A percentile compares a stretch with the other conserved stretches of the same genome.
Evolutionary conservation across 129 eudicot species (phyloP).

Genomic region (Saussurea involucrata): DNA sequence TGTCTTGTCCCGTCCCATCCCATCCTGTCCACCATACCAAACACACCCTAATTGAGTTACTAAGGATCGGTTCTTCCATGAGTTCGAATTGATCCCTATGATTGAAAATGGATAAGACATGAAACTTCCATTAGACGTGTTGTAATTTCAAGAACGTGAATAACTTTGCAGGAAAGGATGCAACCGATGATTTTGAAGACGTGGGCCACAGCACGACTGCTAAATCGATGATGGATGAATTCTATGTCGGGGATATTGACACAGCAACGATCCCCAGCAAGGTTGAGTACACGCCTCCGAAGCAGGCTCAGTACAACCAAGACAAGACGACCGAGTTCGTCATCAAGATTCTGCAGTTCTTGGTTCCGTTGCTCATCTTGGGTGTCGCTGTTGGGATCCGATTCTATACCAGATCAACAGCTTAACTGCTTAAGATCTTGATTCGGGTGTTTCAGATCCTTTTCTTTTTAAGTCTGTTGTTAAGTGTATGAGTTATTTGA

Average conservation of each 20-base stretch:
- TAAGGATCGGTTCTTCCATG: neutral
- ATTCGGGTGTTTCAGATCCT: neutral
- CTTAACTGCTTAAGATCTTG: constrained; percentile 29
- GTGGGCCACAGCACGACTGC: constrained; percentile 92
- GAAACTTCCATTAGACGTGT: neutral
- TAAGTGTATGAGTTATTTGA: constrained; percentile 9
- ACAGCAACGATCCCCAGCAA: constrained; percentile 60
- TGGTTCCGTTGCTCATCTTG: constrained; percentile 78
- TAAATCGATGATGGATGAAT: constrained; percentile 79
- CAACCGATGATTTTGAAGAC: constrained; percentile 97
- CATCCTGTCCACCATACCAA: no score
- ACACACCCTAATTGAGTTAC: neutral
- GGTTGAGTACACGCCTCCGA: constrained; percentile 70
- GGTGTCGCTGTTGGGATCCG: constrained; percentile 88
- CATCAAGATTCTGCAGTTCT: constrained; percentile 87
- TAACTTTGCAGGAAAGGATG: constrained; percentile 75
- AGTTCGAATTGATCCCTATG: neutral
- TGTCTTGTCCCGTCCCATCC: no score
- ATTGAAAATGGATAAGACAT: no score
- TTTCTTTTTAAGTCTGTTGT: constrained; percentile 13
- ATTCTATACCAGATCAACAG: constrained; percentile 61
- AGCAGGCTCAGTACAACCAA: constrained; percentile 84
- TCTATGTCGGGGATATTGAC: constrained; percentile 73
- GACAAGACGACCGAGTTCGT: constrained; percentile 87
- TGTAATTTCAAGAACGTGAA: neutral